Base-by-base conservation (phyloP, 2,329 filamentous ascomycete genomes). In the Alternaria sp. region DNA sequence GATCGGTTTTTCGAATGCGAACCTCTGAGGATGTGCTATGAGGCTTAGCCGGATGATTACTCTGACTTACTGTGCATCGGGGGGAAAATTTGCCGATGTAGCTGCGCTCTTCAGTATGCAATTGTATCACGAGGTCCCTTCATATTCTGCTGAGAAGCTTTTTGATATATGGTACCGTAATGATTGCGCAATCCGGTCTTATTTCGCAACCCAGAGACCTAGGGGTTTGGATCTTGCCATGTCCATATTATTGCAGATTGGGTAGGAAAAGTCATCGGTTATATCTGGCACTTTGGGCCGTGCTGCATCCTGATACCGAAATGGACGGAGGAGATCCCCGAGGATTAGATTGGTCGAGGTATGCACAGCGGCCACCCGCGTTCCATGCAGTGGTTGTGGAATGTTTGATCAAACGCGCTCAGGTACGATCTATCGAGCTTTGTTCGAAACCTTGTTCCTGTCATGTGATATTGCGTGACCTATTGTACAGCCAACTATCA, bases 261-360 rank as follows among this genome's bases (percentile, higher is more conserved):
- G 20, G 32, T 32, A n/a, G 20, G 11, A 50, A 25, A 22, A 14
- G 16, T n/a, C 5, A 4, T 25, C 5, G 16, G 20, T 5, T 3
- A 7, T 0, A n/a, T 12, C 11, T 7, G 9, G 11, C 32, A 5
- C 14, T 50, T 50, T 14, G 2, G 16, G 9, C 4, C 9, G 20
- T 25, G 46, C 32, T 8, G 11, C 14, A 10, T 10, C 14, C 16
- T 38, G 5, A n/a, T 14, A 25, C 30, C 22, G 10, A 34, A 9
- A 36, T n/a, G 16, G 18, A 36, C 1, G 8, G 16, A 18, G 1
- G 9, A 8, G 2, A 8, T 38, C 3, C 9, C 8, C 7, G 5
- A 2, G 14, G 9, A 3, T 11, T 27, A 12, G 14, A 12, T 27
- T 0, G 14, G 5, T 2, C 5, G 10, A 2, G 12, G 30, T 18